Base-by-base conservation (phyloP, 2,329 filamentous ascomycete species). In the Alternaria postmessia region DNA sequence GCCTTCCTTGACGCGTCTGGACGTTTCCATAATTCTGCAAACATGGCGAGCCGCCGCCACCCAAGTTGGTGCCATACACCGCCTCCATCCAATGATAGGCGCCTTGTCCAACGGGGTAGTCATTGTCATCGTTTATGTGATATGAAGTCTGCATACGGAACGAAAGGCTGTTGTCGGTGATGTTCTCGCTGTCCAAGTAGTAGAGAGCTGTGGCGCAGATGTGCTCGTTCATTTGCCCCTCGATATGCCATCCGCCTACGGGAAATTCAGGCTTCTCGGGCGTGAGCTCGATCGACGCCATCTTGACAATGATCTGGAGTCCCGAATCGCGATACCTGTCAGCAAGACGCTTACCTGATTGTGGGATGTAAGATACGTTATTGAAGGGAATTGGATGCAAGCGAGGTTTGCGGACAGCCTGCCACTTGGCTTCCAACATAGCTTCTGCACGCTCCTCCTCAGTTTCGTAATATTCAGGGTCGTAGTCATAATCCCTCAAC, bases 151-250 rank as follows among this genome's bases (percentile, higher is more conserved):
- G 60, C 68, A 70, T 71, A 16, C 68, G 67, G 30, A 73, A 71
- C 0, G 64, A 64, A 8, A 73, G 64, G 22, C 46, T 64, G 28
- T 60, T 67, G 6, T 52, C 79, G 0, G 84, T 84, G 51, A 90
- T 84, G 71, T 91, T 91, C 0, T 87, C 82, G 46, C 73, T 78
- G 60, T 88, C 85, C 65, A 87, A 87, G 72, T 88, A 88, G 74
- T 88, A 88, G 18, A 91, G 77, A 0, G 88, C 85, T 0, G 87
- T 88, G 0, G 87, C 87, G 64, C 83, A 84, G 38, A 91, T 89
- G 63, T 85, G 85, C 73, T 91, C 88, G 66, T 91, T 90, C 76
- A 79, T 67, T 28, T 68, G 64, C 7, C 79, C 79, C 64, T 82
- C 79, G n/a, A 83, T 68, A 63, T 88, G 86, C 83, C 86, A 88